Evolutionary conservation across 441 rosid species (phyloP), one percentile per base, ranked within the genome.

Genomic region (Aleurites moluccanus): DNA sequence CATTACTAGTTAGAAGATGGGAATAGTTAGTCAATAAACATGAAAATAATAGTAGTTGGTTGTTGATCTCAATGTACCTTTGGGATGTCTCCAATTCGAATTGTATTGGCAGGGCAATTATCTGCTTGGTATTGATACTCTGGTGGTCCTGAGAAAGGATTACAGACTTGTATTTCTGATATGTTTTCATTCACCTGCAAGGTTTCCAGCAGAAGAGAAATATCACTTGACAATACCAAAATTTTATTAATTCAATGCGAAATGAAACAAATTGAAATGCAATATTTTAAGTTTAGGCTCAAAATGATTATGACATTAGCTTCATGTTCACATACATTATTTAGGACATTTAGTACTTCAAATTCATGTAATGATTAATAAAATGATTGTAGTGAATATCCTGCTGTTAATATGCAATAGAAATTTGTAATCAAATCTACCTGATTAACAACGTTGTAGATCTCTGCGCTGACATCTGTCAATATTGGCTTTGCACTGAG

Each of bases 61-160:
- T 44, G 27, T 73, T 16, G 5, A 0, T 35, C 2, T 13, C 21
- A 49, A 52, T 15, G 1, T 77, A 86, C 92, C 90, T 82, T 59
- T 8, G 92, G 90, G 38, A 89, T 87, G 63, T 87, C 86, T 20
- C 86, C 83, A 0, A 89, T 86, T 63, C 20, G 78, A 40, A 89
- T 87, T 2, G 90, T 78, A 63, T 87, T 83, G 2, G 73, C 75
- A 8, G 89, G 87, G 77, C 97, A 91, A 70, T 81, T 69, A 47
- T 83, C 73, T 0, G 85, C 83, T 80, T 77, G 85, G 86, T 85
- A 89, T 40, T 69, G 50, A 64, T 89, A 85, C 0, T 83, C 84
- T 0, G 93, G 93, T 4, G 96, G 92, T 2, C 85, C 85, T 0
- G 97, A 83, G 83, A 91, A 89, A 8, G 94, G 97, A 69, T 89